Conservation (phyloP, 2,329 filamentous ascomycete species). For the Fusarium tupiense region DNA sequence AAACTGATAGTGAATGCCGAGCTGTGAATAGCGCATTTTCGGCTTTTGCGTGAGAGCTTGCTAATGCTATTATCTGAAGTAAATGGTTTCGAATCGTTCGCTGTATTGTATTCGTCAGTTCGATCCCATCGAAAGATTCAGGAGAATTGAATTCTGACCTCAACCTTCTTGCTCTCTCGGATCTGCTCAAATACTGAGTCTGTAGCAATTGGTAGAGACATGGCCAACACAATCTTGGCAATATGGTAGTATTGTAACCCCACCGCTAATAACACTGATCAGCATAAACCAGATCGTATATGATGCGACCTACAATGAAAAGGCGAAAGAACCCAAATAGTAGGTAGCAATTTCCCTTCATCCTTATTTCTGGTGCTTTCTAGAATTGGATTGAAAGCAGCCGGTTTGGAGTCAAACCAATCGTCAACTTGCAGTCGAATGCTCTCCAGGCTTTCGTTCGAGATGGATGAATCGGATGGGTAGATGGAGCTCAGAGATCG, state of each 20-base stretch:
- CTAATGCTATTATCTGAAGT: background rate
- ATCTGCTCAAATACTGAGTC: background rate
- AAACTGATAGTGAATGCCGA: background rate
- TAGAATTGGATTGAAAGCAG: background rate
- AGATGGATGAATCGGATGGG: background rate
- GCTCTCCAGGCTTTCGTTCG: background rate
- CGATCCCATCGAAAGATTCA: accelerated
- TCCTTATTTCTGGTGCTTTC: background rate
- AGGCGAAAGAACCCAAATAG: background rate
- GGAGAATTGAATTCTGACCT: background rate
- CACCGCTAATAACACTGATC: background rate
- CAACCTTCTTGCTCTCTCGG: background rate
- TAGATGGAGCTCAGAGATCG: background rate
- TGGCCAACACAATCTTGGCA: background rate
- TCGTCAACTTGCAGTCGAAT: background rate
- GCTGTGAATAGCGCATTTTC: background rate
- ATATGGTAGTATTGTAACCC: background rate
- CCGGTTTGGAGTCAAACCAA: background rate
- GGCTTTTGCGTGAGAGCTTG: background rate
- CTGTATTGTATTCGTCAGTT: background rate
- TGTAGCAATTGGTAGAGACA: background rate
- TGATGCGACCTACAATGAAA: background rate
- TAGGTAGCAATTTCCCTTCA: background rate
- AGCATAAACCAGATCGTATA: background rate
- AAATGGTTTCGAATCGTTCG: background rate